phyloP scores from a whole-genome alignment of 768 basidiomycete species.

The Strobilomyces echinocephalus region DNA sequence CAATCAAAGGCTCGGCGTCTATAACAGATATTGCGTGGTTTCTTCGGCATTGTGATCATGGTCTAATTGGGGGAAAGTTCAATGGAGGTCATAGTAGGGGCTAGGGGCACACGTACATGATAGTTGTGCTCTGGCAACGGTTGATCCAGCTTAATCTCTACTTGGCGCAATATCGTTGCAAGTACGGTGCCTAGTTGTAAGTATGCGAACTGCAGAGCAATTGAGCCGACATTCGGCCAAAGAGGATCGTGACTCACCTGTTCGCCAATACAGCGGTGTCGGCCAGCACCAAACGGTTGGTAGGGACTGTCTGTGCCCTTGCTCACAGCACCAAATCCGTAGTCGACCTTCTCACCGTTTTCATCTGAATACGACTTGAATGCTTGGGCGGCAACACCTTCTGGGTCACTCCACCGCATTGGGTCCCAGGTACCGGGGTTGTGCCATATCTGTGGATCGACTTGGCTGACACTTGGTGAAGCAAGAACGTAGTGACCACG shows the following conservation, averaged over 20 bases:
- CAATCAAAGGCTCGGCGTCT: constrained; percentile 59
- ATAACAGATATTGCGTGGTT: constrained; percentile 60
- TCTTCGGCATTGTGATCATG: constrained; percentile 88
- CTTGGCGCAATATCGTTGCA: constrained; percentile 66
- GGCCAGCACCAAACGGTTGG: constrained; percentile 95
- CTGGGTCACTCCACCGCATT: constrained; percentile 77
- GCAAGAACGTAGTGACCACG: constrained; percentile 88
- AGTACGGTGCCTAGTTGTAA: constrained; percentile 86
- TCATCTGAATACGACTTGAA: constrained; percentile 71
- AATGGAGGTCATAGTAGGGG: constrained; percentile 3
- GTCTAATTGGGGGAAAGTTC: constrained; percentile 47
- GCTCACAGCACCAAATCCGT: constrained; percentile 91
- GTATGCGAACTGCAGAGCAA: constrained; percentile 72
- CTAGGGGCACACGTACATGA: constrained; percentile 53
- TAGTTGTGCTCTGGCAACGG: constrained; percentile 82
- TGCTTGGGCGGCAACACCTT: constrained; percentile 77
- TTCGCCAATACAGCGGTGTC: constrained; percentile 93
- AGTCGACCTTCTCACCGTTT: constrained; percentile 87
- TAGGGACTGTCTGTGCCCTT: constrained; percentile 96
- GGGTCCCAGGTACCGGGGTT: constrained; percentile 73
- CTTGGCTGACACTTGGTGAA: constrained; percentile 80
- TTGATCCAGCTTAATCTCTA: constrained; percentile 64
- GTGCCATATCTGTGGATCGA: constrained; percentile 82
- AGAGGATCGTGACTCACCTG: constrained; percentile 42
- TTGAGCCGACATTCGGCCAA: constrained; percentile 4